phyloP scores from a whole-genome alignment of 768 basidiomycete genomes.

The Suillus paluster region DNA sequence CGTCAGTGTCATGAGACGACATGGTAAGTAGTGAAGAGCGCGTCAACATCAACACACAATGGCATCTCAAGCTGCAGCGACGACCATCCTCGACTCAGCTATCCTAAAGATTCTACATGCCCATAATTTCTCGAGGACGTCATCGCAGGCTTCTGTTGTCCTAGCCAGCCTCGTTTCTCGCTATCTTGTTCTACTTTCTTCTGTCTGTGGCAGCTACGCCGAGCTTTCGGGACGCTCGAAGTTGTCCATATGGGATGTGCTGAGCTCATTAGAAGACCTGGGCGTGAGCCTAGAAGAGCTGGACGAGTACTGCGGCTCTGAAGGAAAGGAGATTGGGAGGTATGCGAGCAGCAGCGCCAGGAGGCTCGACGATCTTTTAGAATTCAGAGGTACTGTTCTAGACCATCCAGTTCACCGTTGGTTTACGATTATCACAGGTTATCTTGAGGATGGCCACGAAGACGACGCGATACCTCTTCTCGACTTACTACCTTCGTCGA shows the following conservation, averaged over 20 bases:
- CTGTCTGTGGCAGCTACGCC: conserved; percentile 73
- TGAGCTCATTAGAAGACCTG: conserved; percentile 72
- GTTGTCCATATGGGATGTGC: conserved; percentile 61
- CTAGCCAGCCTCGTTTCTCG: conserved; percentile 78
- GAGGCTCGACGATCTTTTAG: conserved; percentile 72
- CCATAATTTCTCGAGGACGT: conserved; percentile 76
- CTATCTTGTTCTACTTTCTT: conserved; percentile 69
- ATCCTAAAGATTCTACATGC: conserved; percentile 78
- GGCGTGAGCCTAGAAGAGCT: conserved; percentile 75
- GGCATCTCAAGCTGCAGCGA: conserved; percentile 47
- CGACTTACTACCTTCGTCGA: conserved; percentile 39
- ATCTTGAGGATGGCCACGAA: conserved; percentile 59
- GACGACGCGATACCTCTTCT: conserved; percentile 61
- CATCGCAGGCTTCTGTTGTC: conserved; percentile 68
- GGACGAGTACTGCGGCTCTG: conserved; percentile 62
- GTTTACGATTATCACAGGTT: conserved; percentile 47
- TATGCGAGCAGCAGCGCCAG: conserved; percentile 67
- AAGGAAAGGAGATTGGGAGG: conserved; percentile 69
- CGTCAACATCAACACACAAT: conserved; percentile 15
- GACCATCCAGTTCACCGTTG: conserved; percentile 9
- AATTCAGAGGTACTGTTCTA: conserved; percentile 64
- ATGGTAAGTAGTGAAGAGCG: conserved; percentile 40
- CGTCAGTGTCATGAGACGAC: conserved; percentile 72
- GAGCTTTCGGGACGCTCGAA: conserved; percentile 69
- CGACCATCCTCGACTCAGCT: conserved; percentile 68